Base-by-base conservation (phyloP, 768 basidiomycete species). In the Rhizopogon roseolus region DNA sequence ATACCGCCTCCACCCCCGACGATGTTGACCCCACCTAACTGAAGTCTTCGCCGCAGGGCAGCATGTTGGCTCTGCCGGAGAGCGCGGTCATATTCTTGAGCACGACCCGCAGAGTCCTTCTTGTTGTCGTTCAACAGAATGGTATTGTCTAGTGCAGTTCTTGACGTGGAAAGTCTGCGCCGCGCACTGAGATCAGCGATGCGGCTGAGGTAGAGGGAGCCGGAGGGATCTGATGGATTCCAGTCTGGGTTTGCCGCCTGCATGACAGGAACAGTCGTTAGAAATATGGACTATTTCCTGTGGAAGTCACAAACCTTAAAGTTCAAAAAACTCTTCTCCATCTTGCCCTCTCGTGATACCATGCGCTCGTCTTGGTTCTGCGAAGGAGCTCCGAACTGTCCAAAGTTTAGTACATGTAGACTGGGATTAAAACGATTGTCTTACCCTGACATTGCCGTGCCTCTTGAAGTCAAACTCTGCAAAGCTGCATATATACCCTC, bases 391-490 rank as follows among this genome's bases (percentile, higher is more conserved):
- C 93, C 93, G 62, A 92, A 94, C 88, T 92, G 57, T 11, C 38
- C 40, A 17, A 58, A 9, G 10, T 44, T 58, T 11, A 53, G 36
- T 17, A n/a, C n/a, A 25, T 5, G 25, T 39, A 41, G 22, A 44
- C 44, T 29, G 39, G 6, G n/a, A n/a, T 19, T 40, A 32, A 45
- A 14, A 25, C 7, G 14, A 17, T 4, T 22, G 37, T 22, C 79
- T 49, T 51, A 89, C 88, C 78, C 90, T 93, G 66, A 93, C 79
- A 66, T 95, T 95, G 0, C 94, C 93, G 57, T 97, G 93, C 52
- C 93, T 74, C 72, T 93, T 86, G 68, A 99, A 98, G 67, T 98
- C 95, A 66, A 99, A 99, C 55, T 96, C 95, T 3, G 97, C 97
- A 69, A 98, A 99, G 53, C 91, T 94, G 65, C 97, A 98, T 17